phyloP scores from a whole-genome alignment of 1,139 yeast species.

The Debaryomycetaceae sp. region DNA sequence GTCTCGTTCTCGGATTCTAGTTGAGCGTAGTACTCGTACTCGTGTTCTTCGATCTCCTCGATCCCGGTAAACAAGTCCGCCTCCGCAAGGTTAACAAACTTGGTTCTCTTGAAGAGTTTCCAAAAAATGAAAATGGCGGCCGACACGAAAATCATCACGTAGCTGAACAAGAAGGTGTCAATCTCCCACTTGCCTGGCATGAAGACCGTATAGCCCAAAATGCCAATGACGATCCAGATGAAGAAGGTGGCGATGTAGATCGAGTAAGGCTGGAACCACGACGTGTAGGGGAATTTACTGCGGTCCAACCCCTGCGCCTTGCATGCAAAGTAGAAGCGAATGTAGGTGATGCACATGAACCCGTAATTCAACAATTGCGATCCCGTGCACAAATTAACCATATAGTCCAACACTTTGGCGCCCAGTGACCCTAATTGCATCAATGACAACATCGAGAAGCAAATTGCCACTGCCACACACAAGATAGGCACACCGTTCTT shows the following conservation, averaged over 20 bases:
- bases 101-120: constrained; percentile 31
- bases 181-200: constrained; percentile 27
- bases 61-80: constrained; percentile 35
- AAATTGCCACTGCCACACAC: constrained; percentile 35
- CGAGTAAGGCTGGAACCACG: constrained; percentile 33
- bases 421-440: constrained; percentile 60
- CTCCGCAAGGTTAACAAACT: constrained; percentile 24
- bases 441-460: constrained; percentile 35
- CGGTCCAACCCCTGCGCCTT: constrained; percentile 36
- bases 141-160: constrained; percentile 36
- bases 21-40: constrained; percentile 34
- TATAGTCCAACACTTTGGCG: constrained; percentile 66
- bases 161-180: constrained; percentile 38
- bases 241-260: constrained; percentile 25
- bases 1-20: constrained; percentile 14
- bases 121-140: constrained; percentile 27
- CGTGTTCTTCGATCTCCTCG: constrained; percentile 41
- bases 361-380: constrained; percentile 73
- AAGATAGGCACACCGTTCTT: constrained; percentile 58
- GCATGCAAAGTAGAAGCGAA: constrained; percentile 57
- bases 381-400: constrained; percentile 73
- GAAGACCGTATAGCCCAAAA: constrained; percentile 37
- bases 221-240: constrained; percentile 32
- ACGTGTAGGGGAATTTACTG: constrained; percentile 22
- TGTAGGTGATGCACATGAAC: constrained; percentile 58